Evolutionary conservation across 345 rosid genomes (phyloP).

Genomic region (Draba incana): DNA sequence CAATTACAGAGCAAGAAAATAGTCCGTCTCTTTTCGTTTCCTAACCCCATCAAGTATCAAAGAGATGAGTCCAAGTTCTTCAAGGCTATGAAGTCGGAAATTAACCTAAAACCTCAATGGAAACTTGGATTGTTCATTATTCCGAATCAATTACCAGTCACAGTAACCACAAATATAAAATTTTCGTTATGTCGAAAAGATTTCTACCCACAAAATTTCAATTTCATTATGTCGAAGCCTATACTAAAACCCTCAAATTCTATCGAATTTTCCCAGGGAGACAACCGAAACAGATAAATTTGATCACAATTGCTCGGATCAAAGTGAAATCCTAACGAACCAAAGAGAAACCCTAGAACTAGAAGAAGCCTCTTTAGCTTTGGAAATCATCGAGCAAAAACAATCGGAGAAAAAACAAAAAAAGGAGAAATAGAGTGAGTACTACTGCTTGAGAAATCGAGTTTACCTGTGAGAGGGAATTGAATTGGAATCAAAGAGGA

Average conservation of each 20-base stretch:
- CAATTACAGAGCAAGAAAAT: neutral
- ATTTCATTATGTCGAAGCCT: neutral
- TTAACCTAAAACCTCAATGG: neutral
- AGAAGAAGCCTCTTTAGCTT: neutral
- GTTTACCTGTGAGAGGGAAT: neutral
- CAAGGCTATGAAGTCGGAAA: neutral
- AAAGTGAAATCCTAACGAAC: constrained; percentile 7
- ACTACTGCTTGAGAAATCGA: too few relatives aligned
- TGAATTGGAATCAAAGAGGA: neutral
- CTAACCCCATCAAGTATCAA: neutral
- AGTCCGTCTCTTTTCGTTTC: neutral
- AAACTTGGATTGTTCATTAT: neutral
- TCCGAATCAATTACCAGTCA: neutral
- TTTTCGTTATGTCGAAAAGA: neutral
- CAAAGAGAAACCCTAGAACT: constrained; percentile 4
- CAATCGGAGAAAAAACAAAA: neutral
- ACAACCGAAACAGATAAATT: neutral
- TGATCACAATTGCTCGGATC: neutral
- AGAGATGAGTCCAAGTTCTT: neutral
- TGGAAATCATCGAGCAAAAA: neutral
- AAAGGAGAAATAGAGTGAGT: neutral
- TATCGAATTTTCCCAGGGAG: neutral
- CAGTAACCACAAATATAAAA: constrained; percentile 13
- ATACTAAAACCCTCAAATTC: neutral
- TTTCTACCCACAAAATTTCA: neutral